A percentile compares a stretch with the other conserved stretches of the same genome.
Evolutionary conservation across 2,329 filamentous ascomycete genomes (phyloP).

Genomic region (Claviceps spartinae): DNA sequence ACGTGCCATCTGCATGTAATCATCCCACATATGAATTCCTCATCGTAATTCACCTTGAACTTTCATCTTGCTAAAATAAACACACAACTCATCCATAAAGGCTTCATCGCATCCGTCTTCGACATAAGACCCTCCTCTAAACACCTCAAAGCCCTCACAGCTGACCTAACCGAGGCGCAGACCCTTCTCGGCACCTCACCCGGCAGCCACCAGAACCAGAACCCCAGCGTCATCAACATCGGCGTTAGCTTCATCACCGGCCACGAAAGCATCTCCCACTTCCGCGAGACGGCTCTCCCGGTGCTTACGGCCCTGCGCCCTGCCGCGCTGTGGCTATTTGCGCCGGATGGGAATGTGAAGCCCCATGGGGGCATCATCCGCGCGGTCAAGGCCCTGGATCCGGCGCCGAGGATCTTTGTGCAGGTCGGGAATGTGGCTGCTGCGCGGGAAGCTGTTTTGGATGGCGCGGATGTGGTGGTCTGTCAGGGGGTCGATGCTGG

Average conservation of each 20-base stretch:
- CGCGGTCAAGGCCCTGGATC: constrained; percentile 16
- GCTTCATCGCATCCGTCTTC: constrained; percentile 20
- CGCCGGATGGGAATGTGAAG: constrained; percentile 32
- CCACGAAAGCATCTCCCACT: constrained; percentile 24
- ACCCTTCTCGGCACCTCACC: constrained; percentile 12
- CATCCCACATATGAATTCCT: too few species aligned
- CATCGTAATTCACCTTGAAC: too few species aligned
- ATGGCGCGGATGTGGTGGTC: constrained; percentile 44
- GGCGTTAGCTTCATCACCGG: constrained; percentile 46
- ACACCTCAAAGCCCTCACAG: constrained; percentile 19
- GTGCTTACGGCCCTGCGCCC: constrained; percentile 39
- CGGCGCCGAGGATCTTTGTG: constrained; percentile 38
- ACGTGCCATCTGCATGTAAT: background rate
- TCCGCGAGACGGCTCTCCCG: constrained; percentile 30
- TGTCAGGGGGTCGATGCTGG: constrained; percentile 52
- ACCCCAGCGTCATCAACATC: constrained; percentile 35
- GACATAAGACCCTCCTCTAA: constrained; percentile 17
- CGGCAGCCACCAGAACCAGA: background rate
- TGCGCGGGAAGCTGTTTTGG: constrained; percentile 33
- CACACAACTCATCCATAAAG: constrained; percentile 4
- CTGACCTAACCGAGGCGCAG: constrained; percentile 18
- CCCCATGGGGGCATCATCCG: constrained; percentile 24
- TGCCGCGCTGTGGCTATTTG: constrained; percentile 54
- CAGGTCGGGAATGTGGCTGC: constrained; percentile 48
- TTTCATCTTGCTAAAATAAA: too few species aligned